These are phyloP conservation scores for Cladophialophora psammophila DNA, from an alignment of 2,329 filamentous ascomycete species.

Conservation along the genomic window DNA sequence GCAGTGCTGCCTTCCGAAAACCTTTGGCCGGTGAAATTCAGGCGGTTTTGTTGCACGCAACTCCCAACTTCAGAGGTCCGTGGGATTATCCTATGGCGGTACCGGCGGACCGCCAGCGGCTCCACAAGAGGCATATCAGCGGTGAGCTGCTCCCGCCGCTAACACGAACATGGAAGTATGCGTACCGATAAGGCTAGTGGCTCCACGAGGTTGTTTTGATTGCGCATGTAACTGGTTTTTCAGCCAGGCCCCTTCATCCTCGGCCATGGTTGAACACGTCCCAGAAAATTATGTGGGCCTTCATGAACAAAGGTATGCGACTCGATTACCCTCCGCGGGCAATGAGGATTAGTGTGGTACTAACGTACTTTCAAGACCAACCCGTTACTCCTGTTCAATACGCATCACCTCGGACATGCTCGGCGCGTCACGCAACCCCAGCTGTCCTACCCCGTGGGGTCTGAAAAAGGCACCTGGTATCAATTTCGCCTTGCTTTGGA, in stretches of 20 bases:
- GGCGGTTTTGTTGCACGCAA: too few relatives aligned
- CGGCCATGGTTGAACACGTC: neutral
- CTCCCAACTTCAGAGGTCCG: too few relatives aligned
- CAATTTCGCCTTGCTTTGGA: neutral
- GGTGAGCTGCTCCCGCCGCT: neutral
- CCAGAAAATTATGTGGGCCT: too few relatives aligned
- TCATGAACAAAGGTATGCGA: too few relatives aligned
- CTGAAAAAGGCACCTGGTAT: neutral
- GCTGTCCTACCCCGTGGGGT: slow-evolving; percentile 4
- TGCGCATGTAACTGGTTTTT: neutral
- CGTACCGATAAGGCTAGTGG: neutral
- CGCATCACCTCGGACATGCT: neutral
- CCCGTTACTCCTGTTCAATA: neutral
- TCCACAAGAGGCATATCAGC: neutral
- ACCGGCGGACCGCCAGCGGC: neutral
- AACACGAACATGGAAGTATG: neutral
- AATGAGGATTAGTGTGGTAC: neutral
- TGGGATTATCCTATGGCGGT: neutral
- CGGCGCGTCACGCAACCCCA: neutral
- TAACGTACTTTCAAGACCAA: neutral
- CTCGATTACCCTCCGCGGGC: too few relatives aligned
- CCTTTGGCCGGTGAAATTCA: too few relatives aligned
- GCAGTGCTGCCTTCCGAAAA: too few relatives aligned
- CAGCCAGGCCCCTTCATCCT: neutral
- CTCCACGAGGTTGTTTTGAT: neutral